Percentiles rank a stretch among this genome's conserved stretches.
Conservation (phyloP, 192 early-diverging fungal genomes). For the Podila minutissima region DNA sequence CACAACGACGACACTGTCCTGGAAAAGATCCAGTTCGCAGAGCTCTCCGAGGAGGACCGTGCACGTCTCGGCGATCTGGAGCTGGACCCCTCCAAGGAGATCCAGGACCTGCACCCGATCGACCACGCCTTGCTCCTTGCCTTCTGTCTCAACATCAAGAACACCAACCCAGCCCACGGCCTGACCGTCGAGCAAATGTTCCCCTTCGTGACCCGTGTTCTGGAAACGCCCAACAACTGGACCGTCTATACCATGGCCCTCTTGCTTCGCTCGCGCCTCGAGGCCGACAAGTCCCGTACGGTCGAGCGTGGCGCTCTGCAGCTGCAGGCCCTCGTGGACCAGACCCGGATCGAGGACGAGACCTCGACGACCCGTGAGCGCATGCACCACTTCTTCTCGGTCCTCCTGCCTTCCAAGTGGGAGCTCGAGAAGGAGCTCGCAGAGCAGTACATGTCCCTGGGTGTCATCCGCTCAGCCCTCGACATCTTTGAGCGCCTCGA, state of each 20-base stretch:
- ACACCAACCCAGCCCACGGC: slow-evolving; percentile 93
- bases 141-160: slow-evolving; percentile 92
- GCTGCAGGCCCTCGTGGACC: slow-evolving; percentile 97
- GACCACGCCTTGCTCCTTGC: slow-evolving; percentile 94
- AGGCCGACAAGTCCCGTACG: slow-evolving; percentile 85
- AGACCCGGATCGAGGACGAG: slow-evolving; percentile 72
- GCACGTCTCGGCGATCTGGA: slow-evolving; percentile 48
- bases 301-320: slow-evolving; percentile 92
- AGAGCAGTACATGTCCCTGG: slow-evolving; percentile 81
- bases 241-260: slow-evolving; percentile 97
- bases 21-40: slow-evolving; percentile 79
- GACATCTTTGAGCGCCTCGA: slow-evolving; percentile 95
- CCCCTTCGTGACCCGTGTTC: slow-evolving; percentile 90
- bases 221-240: slow-evolving; percentile 97
- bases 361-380: slow-evolving; percentile 79
- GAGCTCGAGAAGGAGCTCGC: slow-evolving; percentile 95
- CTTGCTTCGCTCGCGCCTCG: slow-evolving; percentile 90
- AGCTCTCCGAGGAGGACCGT: slow-evolving; percentile 56
- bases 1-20: slow-evolving; percentile 94
- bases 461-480: slow-evolving; percentile 89
- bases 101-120: slow-evolving; percentile 73
- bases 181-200: slow-evolving; percentile 96
- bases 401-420: slow-evolving; percentile 93
- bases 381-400: slow-evolving; percentile 80
- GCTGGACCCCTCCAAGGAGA: slow-evolving; percentile 59